Base-by-base conservation (phyloP, 345 rosid species). In the Ricinus communis region DNA sequence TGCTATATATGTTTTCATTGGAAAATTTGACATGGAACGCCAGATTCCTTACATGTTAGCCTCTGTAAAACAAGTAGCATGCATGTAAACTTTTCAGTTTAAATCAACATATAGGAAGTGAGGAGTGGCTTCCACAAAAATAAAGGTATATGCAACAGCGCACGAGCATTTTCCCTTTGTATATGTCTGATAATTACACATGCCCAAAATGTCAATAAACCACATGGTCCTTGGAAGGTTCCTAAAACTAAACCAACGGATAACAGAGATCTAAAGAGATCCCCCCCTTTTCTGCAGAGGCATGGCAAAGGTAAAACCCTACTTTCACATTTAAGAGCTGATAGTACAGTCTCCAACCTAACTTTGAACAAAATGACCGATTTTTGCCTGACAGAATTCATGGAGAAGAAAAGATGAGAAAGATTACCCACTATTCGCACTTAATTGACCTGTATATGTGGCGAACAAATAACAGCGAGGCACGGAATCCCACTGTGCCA, bases 381-480 rank as follows among this genome's bases (percentile, higher is more conserved):
- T 25, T 30, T 56, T 56, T 56, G 19, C 27, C 19, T 56, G 8
- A 56, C 14, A 25, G 18, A 25, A 0, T 56, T 13, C 5, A 28
- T 15, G 7, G 1, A 14, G 11, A 31, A 22, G 30, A 56, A 43
- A 4, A 56, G 5, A 25, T 10, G 15, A 11, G 22, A 5, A 27
- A 13, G 36, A 41, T 31, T 11, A 27, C 19, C n/a, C 14, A 5
- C 53, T 68, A 62, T 58, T 62, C 73, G 65, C 87, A 81, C 62
- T 84, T 84, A 47, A 84, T 84, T 22, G 83, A 84, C 16, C 77
- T 58, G 74, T 84, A 84, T 56, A 84, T 81, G 75, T 81, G 87
- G 33, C 82, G 80, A 50, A 81, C 85, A 72, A 84, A 84, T 60
- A 84, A 8, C 58, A 84, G 62, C 3, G 82, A 77, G 4, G 87